These are phyloP conservation scores for Sporothrix pseudoabietina DNA, from an alignment of 2,329 filamentous ascomycete species.

Conservation along the genomic window DNA sequence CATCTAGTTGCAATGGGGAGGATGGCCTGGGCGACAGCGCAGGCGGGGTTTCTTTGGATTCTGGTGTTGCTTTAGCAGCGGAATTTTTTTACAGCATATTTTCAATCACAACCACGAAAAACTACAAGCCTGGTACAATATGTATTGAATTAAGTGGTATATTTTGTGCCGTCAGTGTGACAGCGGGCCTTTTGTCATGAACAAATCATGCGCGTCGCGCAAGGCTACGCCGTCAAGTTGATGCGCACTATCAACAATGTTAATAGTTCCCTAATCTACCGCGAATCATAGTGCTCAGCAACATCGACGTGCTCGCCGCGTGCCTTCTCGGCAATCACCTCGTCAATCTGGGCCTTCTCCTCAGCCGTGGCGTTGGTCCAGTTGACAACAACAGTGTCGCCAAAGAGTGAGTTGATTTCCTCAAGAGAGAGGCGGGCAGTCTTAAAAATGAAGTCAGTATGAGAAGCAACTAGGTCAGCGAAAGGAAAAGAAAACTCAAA, in stretches of 20 bases:
- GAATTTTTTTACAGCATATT: not conserved
- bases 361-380: conserved; percentile 31
- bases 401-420: conserved; percentile 57
- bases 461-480: not conserved
- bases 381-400: conserved; percentile 40
- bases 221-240: too few species aligned
- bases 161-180: not conserved
- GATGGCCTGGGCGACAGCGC: not conserved
- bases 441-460: conserved; percentile 14
- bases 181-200: too few species aligned
- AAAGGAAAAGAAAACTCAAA: too few species aligned
- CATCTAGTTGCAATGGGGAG: not conserved
- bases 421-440: conserved; percentile 50
- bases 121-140: not conserved
- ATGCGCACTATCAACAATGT: not conserved
- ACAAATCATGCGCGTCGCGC: too few species aligned
- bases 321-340: conserved; percentile 34
- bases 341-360: conserved; percentile 41
- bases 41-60: not conserved
- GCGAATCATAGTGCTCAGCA: not conserved
- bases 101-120: not conserved
- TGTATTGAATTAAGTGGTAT: not conserved
- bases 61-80: not conserved
- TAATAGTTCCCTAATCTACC: not conserved
- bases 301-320: conserved; percentile 9